Evolutionary conservation across 164 flowering plant genomes (phyloP), one percentile per base, ranked within the genome.

Genomic region (Taxillus chinensis): DNA sequence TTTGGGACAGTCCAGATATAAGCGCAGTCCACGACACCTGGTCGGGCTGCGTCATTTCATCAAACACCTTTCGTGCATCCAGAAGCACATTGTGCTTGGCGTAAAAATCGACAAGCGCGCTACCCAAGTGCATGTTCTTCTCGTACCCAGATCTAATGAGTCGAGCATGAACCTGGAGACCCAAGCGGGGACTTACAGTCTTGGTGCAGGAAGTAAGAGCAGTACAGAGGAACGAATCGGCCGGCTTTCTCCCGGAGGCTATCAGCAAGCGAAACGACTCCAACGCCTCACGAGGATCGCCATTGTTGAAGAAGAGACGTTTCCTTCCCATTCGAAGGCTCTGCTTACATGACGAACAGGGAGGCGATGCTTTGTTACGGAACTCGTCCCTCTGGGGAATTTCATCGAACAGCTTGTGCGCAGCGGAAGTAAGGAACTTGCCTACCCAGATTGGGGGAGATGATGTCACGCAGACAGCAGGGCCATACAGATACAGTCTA

Each of bases 11-110:
- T 12, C 79, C 82, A n/a, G 72, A 50, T 41, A 77, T 73, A 12
- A 79, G 68, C 0, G 85, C 76, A 45, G 78, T 80, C 82, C 84
- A 79, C 1, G 78, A 68, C 0, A 83, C 87, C 13, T 68, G 70
- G 64, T 83, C 83, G 60, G 73, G 79, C 16, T 64, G 68, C 55
- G 39, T 46, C 73, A 79, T 75, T 13, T 65, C n/a, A 38, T 65
- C 70, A 64, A 80, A 79, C 5, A 81, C 75, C 62, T 52, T 66
- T 55, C 60, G 67, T 10, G 87, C 82, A 59, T 74, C 73, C 12
- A 17, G 53, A 46, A 78, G 39, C 1, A 61, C 69, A 38, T 57
- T 74, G 62, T 75, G 71, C 61, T 79, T 75, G 0, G 76, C 69
- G 62, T 83, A 83, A 9, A 79, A 62, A 74, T 74, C 73, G 61